phyloP scores from a whole-genome alignment of 441 rosid genomes.

The Croton laevigatus region DNA sequence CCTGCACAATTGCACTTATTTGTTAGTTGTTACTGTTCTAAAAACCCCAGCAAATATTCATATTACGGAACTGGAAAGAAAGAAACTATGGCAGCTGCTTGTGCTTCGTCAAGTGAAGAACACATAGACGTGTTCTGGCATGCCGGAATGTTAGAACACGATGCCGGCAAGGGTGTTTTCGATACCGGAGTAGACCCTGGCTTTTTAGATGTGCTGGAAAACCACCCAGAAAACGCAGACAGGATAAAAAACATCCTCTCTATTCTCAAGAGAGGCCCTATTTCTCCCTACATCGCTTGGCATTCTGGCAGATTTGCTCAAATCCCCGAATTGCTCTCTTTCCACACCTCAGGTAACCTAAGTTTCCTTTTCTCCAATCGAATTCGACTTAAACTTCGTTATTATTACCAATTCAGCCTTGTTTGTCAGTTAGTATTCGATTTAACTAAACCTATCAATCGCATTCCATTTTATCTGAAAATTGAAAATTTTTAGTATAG shows the following conservation, averaged over 20 bases:
- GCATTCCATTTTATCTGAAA: too few relatives aligned
- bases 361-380: too few relatives aligned
- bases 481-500: too few relatives aligned
- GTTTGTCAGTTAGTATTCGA: background rate
- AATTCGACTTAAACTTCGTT: background rate
- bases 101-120: conserved; percentile 15
- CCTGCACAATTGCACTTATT: too few relatives aligned
- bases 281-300: conserved; percentile 66
- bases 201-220: conserved; percentile 70
- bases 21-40: too few relatives aligned
- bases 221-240: conserved; percentile 80
- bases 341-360: conserved; percentile 54
- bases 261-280: conserved; percentile 71
- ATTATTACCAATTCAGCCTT: background rate
- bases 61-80: too few relatives aligned
- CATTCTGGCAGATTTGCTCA: conserved; percentile 54
- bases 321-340: conserved; percentile 56
- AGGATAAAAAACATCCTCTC: conserved; percentile 76
- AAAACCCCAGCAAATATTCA: too few relatives aligned
- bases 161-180: conserved; percentile 66
- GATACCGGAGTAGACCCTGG: conserved; percentile 67
- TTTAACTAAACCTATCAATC: too few relatives aligned
- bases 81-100: conserved; percentile 11
- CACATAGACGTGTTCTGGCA: conserved; percentile 72
- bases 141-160: conserved; percentile 75